phyloP scores from a whole-genome alignment of 805 yeast species.

The Zygosaccharomyces bailii region DNA sequence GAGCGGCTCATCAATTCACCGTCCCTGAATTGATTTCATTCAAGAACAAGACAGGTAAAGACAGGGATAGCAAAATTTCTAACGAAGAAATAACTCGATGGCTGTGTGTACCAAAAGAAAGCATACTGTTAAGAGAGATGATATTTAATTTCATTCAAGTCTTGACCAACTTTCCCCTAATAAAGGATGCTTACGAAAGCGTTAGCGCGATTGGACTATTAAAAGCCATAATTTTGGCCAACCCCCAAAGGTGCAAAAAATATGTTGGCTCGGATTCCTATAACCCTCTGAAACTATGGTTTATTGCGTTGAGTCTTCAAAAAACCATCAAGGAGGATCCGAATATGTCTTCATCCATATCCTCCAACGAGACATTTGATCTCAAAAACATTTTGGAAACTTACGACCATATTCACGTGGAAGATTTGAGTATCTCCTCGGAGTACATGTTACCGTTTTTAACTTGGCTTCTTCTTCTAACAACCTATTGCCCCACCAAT shows the following conservation, averaged over 20 bases:
- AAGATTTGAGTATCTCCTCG: slow-evolving; percentile 40
- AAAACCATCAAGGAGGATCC: slow-evolving; percentile 21
- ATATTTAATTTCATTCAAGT: slow-evolving; percentile 42
- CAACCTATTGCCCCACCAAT: slow-evolving; percentile 39
- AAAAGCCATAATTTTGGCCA: slow-evolving; percentile 44
- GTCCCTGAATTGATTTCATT: slow-evolving; percentile 26
- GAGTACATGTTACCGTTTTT: slow-evolving; percentile 42
- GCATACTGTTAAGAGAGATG: slow-evolving; percentile 32
- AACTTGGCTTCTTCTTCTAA: slow-evolving; percentile 47
- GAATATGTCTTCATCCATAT: slow-evolving; percentile 12
- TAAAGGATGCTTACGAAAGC: slow-evolving; percentile 35
- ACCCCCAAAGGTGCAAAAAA: slow-evolving; percentile 41
- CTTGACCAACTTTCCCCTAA: slow-evolving; percentile 50
- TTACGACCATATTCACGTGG: slow-evolving; percentile 45
- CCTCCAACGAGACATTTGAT: slow-evolving; percentile 17
- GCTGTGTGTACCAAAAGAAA: slow-evolving; percentile 39
- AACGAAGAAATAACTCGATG: slow-evolving; percentile 31
- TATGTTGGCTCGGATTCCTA: slow-evolving; percentile 36
- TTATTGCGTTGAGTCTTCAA: slow-evolving; percentile 42
- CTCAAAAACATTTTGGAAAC: slow-evolving; percentile 32
- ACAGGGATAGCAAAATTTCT: slow-evolving; percentile 26
- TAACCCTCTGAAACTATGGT: slow-evolving; percentile 46
- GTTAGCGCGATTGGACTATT: slow-evolving; percentile 41
- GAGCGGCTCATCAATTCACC: slow-evolving; percentile 21
- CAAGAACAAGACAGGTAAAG: slow-evolving; percentile 26